Conservation (phyloP, 768 basidiomycete genomes). For the Epithele typhae region DNA sequence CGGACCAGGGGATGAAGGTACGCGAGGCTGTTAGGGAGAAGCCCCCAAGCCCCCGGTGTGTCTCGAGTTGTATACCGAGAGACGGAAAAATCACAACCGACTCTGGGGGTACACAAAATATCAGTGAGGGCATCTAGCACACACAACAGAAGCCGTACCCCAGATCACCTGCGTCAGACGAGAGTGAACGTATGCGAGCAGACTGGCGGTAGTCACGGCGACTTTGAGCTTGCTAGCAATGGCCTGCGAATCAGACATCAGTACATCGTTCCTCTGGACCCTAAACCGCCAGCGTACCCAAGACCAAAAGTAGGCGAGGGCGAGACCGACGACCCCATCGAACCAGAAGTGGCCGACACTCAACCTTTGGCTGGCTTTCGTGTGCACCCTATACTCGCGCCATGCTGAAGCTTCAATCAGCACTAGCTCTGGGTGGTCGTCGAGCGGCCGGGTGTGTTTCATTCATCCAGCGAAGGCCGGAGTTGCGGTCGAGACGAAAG, state of each 20-base stretch:
- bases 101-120: slow-evolving; percentile 37
- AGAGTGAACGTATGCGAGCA: slow-evolving; percentile 26
- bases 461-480: slow-evolving; percentile 28
- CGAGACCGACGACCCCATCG: slow-evolving; percentile 1
- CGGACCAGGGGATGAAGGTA: slow-evolving; percentile 55
- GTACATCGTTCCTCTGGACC: too few relatives aligned
- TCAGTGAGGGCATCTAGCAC: too few relatives aligned
- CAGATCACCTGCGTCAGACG: slow-evolving; percentile 44
- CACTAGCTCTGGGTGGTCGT: slow-evolving; percentile 48
- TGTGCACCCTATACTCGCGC: slow-evolving; percentile 51
- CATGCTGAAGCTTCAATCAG: slow-evolving; percentile 42
- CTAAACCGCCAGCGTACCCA: too few relatives aligned
- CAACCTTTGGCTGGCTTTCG: not conserved
- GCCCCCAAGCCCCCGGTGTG: slow-evolving; percentile 52
- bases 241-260: too few relatives aligned
- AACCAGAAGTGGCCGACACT: not conserved
- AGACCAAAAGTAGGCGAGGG: not conserved
- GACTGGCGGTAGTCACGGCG: slow-evolving; percentile 7
- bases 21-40: slow-evolving; percentile 30
- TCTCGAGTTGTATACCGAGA: slow-evolving; percentile 74
- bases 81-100: slow-evolving; percentile 62
- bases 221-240: not conserved
- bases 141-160: slow-evolving; percentile 29
- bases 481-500: too few relatives aligned
- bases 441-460: slow-evolving; percentile 33